Evolutionary conservation across 768 basidiomycete species (phyloP).

Genomic region (Baorangia bicolor): DNA sequence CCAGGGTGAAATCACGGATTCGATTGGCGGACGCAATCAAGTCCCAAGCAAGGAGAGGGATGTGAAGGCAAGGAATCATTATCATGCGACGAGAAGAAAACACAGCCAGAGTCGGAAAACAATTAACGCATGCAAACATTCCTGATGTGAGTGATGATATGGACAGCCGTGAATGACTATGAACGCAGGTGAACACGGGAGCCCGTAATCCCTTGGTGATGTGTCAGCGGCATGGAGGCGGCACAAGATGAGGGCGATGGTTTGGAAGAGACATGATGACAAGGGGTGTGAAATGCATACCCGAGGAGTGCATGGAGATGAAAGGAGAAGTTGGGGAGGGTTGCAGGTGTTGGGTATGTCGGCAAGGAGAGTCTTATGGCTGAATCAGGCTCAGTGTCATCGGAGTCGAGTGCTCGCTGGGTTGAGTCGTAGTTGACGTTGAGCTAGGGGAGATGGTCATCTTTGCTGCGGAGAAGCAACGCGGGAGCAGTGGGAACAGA

Average conservation of each 20-base stretch:
- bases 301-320: slow-evolving; percentile 27
- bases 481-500: slow-evolving; percentile 19
- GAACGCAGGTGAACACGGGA: slow-evolving; percentile 11
- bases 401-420: slow-evolving; percentile 15
- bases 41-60: not conserved
- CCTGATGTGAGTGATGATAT: slow-evolving; percentile 19
- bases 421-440: slow-evolving; percentile 5
- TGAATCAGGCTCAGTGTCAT: not conserved
- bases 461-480: slow-evolving; percentile 28
- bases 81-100: slow-evolving; percentile 3
- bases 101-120: not conserved
- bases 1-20: not conserved
- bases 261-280: not conserved
- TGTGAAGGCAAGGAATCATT: not conserved
- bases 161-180: not conserved
- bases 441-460: not conserved
- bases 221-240: slow-evolving; percentile 8
- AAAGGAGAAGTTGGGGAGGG: slow-evolving; percentile 1
- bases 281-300: slow-evolving; percentile 11
- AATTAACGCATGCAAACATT: not conserved
- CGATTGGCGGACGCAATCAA: not conserved
- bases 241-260: not conserved
- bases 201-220: slow-evolving; percentile 17
- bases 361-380: not conserved
- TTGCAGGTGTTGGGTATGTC: not conserved